Percentiles rank a stretch among this genome's conserved stretches.
phyloP scores from a whole-genome alignment of 2,329 filamentous ascomycete species.

The Aureobasidium sp. region DNA sequence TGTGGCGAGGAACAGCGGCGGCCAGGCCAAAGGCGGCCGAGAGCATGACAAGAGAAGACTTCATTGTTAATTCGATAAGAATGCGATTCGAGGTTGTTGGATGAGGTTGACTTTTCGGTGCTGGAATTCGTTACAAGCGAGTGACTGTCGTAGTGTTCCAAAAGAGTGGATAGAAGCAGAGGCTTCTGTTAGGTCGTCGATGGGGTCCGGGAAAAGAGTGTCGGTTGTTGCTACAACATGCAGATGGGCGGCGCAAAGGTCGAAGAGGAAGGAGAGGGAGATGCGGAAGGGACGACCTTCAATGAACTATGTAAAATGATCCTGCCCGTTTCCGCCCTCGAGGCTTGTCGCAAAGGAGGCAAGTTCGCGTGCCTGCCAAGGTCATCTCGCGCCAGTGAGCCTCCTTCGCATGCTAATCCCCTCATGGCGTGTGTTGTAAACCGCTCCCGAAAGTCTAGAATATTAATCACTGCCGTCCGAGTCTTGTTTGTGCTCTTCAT shows the following conservation, averaged over 20 bases:
- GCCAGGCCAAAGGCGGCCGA: constrained; percentile 33
- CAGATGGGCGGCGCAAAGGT: constrained; percentile 1
- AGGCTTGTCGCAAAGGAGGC: background rate
- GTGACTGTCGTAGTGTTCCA: constrained; percentile 3
- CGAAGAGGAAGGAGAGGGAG: background rate
- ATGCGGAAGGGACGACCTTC: background rate
- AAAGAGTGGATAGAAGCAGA: constrained; percentile 12
- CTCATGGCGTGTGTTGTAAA: constrained; percentile 5
- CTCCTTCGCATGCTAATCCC: background rate
- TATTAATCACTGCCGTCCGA: background rate
- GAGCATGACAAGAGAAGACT: constrained; percentile 26
- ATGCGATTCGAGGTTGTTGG: background rate
- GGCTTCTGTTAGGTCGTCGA: background rate
- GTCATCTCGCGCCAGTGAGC: constrained; percentile 5
- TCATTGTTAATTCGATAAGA: constrained; percentile 23
- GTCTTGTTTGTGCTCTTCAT: background rate
- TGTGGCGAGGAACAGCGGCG: constrained; percentile 47
- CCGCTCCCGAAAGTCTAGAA: constrained; percentile 4
- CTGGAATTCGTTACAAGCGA: background rate
- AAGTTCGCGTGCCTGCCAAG: constrained; percentile 11
- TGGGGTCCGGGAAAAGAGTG: background rate
- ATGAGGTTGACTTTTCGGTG: background rate
- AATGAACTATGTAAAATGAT: constrained; percentile 8
- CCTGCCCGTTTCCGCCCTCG: background rate
- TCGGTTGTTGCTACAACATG: background rate